phyloP scores from a whole-genome alignment of 2,329 filamentous ascomycete species.

The Blumeria graminis region DNA sequence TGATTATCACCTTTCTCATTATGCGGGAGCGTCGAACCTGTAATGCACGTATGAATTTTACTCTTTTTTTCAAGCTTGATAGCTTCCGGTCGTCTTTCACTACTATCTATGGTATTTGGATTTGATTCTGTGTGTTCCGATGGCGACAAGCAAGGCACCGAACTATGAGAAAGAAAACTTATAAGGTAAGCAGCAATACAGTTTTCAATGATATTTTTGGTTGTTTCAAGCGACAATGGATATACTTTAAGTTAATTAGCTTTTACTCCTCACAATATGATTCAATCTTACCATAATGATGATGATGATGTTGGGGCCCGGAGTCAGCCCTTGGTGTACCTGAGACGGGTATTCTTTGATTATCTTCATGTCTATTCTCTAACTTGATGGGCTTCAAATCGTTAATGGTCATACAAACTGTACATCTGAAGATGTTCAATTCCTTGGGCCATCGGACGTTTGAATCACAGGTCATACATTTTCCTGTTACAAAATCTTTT shows the following conservation, averaged over 20 bases:
- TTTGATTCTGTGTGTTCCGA: too few relatives aligned
- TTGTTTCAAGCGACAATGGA: constrained; percentile 34
- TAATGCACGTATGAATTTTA: background rate
- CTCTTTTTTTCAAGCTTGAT: background rate
- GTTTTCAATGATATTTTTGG: constrained; percentile 29
- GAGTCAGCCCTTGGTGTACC: constrained; percentile 6
- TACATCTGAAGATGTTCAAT: constrained; percentile 54
- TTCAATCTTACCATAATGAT: background rate
- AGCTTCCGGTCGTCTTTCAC: background rate
- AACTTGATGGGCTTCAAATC: constrained; percentile 32
- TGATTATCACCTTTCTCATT: background rate
- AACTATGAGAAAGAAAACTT: constrained; percentile 13
- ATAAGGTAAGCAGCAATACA: constrained; percentile 27
- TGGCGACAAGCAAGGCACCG: background rate
- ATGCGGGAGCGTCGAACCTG: too few relatives aligned
- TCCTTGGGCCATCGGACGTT: constrained; percentile 57
- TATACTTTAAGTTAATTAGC: constrained; percentile 13
- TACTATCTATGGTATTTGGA: background rate
- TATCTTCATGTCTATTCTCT: constrained; percentile 12
- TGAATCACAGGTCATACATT: constrained; percentile 70
- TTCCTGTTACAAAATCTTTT: constrained; percentile 41
- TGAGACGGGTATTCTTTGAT: constrained; percentile 6
- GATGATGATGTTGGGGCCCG: background rate
- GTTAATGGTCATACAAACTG: constrained; percentile 65
- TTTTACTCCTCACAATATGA: background rate